Evolutionary conservation across 1,139 yeast genomes (phyloP), one percentile per base, ranked within the genome.

Genomic region (Nakaseomyces bracarensis): DNA sequence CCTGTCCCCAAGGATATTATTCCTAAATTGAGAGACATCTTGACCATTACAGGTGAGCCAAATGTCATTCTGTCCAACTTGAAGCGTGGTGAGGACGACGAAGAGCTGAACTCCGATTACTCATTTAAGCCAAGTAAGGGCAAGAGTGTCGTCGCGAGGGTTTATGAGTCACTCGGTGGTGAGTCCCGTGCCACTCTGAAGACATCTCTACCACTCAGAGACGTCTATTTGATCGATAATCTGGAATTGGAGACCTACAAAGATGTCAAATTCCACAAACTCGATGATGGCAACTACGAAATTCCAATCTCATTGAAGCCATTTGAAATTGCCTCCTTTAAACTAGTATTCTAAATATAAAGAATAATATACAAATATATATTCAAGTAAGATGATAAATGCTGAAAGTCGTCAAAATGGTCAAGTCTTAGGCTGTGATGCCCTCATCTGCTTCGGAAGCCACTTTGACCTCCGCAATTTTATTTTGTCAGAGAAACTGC

Each of bases 91-190:
- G 97, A 89, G 57, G 89, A 84, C 57, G 96, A 89, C 58, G 67
- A 61, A 29, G 82, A 74, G 42, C 67, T 75, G 29, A 57, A 59
- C 31, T 63, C 62, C 15, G 58, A 66, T 22, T 62, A 63, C 42
- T 51, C 59, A 13, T 40, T 54, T n/a, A 46, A 51, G 8, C 40
- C 49, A 15, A 27, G 39, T 21, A 45, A 49, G 11, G 66, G 68
- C 36, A 74, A 71, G 48, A 74, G 83, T 1, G 66, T 85, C 30
- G 70, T 87, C 26, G 69, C 83, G 28, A 74, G 97, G 53, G 74
- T 85, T 1, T 89, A 86, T 63, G 97, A 89, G 56, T 68, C 95
- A 0, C 69, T 89, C 41, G 97, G 97, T 7, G 97, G 96, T 25
- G 68, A 65, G 46, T 70, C 80, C 1, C 59, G 55, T 7, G 93